phyloP scores from a whole-genome alignment of 2,329 filamentous ascomycete species.

The Pseudophaeomoniella oleicola region DNA sequence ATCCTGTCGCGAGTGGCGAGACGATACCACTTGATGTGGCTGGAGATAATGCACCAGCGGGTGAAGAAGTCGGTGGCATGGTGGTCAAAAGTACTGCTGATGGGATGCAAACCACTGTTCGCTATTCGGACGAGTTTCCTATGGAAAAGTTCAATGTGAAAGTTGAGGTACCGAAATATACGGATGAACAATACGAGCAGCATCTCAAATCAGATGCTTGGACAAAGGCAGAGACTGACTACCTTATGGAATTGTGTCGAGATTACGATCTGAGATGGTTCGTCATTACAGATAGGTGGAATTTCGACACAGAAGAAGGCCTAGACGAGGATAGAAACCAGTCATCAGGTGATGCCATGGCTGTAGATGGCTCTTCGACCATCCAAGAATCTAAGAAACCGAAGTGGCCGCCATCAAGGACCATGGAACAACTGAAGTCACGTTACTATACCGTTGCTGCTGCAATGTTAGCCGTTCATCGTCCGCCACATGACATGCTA shows the following conservation, averaged over 20 bases:
- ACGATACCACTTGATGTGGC: constrained; percentile 5
- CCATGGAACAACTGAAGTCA: constrained; percentile 80
- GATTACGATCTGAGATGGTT: constrained; percentile 85
- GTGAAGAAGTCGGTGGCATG: constrained; percentile 13
- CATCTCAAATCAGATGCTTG: constrained; percentile 63
- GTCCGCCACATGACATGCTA: constrained; percentile 75
- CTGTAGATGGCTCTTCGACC: constrained; percentile 6
- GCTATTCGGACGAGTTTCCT: constrained; percentile 31
- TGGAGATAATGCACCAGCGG: constrained; percentile 15
- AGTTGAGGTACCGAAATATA: constrained; percentile 66
- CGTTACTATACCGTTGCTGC: constrained; percentile 81
- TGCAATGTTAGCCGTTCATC: constrained; percentile 66
- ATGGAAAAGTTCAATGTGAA: constrained; percentile 85
- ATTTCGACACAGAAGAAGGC: constrained; percentile 20
- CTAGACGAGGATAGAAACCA: constrained; percentile 24
- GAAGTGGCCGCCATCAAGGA: constrained; percentile 34
- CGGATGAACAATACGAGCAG: constrained; percentile 69
- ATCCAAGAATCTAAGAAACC: constrained; percentile 10
- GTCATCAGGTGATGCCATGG: constrained; percentile 8
- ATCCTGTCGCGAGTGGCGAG: constrained; percentile 10
- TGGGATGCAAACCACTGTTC: constrained; percentile 6
- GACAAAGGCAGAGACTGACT: constrained; percentile 89
- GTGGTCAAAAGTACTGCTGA: constrained; percentile 2
- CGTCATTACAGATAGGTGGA: constrained; percentile 83
- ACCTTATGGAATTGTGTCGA: constrained; percentile 58